Evolutionary conservation across 2,329 filamentous ascomycete genomes (phyloP).

Genomic region (Hymenoscyphus infarciens): DNA sequence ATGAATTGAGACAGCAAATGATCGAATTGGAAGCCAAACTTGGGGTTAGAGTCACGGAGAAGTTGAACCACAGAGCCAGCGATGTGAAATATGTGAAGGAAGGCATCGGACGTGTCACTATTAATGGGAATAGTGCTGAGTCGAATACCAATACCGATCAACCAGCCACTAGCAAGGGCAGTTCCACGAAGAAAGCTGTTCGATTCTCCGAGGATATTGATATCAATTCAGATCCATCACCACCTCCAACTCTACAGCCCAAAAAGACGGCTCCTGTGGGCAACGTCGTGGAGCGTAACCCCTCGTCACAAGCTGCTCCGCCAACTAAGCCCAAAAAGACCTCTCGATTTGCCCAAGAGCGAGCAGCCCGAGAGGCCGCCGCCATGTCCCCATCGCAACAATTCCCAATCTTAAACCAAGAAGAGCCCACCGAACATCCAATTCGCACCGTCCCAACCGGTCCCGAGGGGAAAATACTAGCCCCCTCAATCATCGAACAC

Average conservation of each 20-base stretch:
- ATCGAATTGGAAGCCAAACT: constrained; percentile 76
- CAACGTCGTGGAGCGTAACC: constrained; percentile 42
- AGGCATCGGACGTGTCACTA: constrained; percentile 54
- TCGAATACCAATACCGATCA: constrained; percentile 13
- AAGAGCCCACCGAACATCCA: constrained; percentile 22
- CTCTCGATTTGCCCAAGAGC: constrained; percentile 24
- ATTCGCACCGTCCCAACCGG: constrained; percentile 31
- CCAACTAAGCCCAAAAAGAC: constrained; percentile 34
- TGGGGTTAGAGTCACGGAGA: constrained; percentile 52
- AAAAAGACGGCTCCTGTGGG: constrained; percentile 40
- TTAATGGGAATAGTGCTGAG: constrained; percentile 36
- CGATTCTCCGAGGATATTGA: constrained; percentile 75
- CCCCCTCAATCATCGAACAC: constrained; percentile 57
- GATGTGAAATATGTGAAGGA: constrained; percentile 41
- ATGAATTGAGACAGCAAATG: constrained; percentile 75
- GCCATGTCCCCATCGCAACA: constrained; percentile 23
- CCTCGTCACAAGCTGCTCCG: constrained; percentile 22
- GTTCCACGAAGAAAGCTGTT: constrained; percentile 60
- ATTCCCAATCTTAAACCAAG: constrained; percentile 29
- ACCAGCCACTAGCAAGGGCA: neutral
- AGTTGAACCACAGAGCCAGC: constrained; percentile 48
- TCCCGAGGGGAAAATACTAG: constrained; percentile 49
- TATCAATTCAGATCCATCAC: constrained; percentile 48
- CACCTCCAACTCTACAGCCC: constrained; percentile 20
- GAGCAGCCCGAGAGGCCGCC: constrained; percentile 15